Base-by-base conservation (phyloP, 1,139 yeast genomes). In the Kluyveromyces sp. region DNA sequence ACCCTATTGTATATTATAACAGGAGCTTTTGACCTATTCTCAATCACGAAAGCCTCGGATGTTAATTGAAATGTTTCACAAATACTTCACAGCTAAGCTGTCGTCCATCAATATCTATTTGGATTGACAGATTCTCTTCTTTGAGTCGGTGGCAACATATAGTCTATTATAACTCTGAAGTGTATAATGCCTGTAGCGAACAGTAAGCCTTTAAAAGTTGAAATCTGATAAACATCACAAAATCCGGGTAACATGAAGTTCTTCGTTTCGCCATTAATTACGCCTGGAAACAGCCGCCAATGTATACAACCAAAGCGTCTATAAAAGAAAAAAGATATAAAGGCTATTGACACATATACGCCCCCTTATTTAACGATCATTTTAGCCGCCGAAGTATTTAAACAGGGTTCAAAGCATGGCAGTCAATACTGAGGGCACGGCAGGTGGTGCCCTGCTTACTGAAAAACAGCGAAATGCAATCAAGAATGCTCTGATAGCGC, bases 381-480 rank as follows among this genome's bases (percentile, higher is more conserved):
- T 7, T 18, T 34, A 34, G 17, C 36, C 36, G 36, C 30, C 18
- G 39, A 25, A 12, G 39, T 35, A 17, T 6, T 3, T 19, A 22
- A 35, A 7, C 6, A 2, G n/a, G 20, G n/a, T n/a, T n/a, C 31
- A 35, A 12, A 2, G 26, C 6, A 35, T 35, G 39, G 19, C n/a
- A 13, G n/a, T 3, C 19, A 18, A n/a, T 18, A 16, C 11, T 4
- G 26, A 33, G 12, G 2, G 26, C n/a, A 12, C 12, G 11, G 7
- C 9, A 18, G 19, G 19, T 9, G 26, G 26, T 9, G 22, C n/a
- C 7, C 4, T 17, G 25, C 35, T 41, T 3, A 47, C 36, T 11
- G 47, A 42, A 19, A 38, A 45, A 36, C 41, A 43, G 33, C 44
- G 36, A 17, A 35, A 36, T 12, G 30, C 4, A 13, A 40, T 43